Base-by-base conservation (phyloP, 2,329 filamentous ascomycete species). In the Coleophoma crateriformis region DNA sequence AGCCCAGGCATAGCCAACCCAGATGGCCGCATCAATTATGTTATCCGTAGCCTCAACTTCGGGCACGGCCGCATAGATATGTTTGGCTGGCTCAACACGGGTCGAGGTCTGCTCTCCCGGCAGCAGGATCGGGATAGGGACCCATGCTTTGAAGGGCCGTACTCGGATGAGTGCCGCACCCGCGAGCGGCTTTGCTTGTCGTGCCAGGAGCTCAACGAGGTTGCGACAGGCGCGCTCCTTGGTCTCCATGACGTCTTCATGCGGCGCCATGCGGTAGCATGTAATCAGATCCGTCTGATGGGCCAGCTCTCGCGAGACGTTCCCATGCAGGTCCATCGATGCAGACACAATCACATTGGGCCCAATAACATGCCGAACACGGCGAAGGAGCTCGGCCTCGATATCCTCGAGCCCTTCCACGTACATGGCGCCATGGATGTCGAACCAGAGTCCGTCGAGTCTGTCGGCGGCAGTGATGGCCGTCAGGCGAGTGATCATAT, bases 1-100 rank as follows among this genome's bases (percentile, higher is more conserved):
- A 0, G 76, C 76, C 76, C 76, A 79, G 1, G 76, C 71, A 54
- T 79, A 79, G 2, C 76, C 76, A 0, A 79, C 76, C 76, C 76
- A 79, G 27, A 79, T 68, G 0, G 74, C 74, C 0, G 75, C 76
- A 55, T 79, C 76, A 12, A 78, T 61, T 1, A 79, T 64, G 0
- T 69, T 71, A 0, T 67, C 55, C 8, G 54, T 51, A 0, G 64
- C 63, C 58, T 74, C 74, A 0, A 77, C 68, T 0, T 56, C 60
- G 1, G 74, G 67, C 1, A 79, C 68, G 0, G 72, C 68, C 2
- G 64, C 71, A 53, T 79, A 79, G 0, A 79, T 71, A 44, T 70
- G 67, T 51, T 72, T 71, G 0, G 75, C 75, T 0, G 76, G 76
- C 55, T 79, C 74, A 20, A 73, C 67, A 5, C 76, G 69, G 2